A percentile compares a stretch with the other conserved stretches of the same genome.
Evolutionary conservation across 1,284 basidiomycete genomes (phyloP).

Genomic region (Rhizopogon parksii): DNA sequence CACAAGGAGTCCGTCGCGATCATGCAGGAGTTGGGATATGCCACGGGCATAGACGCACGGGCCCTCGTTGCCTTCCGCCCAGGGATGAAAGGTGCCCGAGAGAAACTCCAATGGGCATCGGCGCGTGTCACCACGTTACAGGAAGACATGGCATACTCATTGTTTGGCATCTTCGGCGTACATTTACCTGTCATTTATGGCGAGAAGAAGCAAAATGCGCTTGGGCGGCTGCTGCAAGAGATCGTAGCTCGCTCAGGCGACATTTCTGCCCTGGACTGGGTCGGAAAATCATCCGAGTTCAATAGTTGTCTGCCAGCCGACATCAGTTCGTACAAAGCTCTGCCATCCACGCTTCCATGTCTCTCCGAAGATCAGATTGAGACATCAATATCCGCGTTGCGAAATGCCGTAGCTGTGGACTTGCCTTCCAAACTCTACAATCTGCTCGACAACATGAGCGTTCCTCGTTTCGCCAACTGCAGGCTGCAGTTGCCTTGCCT

Average conservation of each 20-base stretch:
- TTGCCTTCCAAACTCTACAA: no score
- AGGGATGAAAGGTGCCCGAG: background rate
- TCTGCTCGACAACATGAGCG: no score
- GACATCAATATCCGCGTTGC: no score
- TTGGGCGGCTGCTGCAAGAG: background rate
- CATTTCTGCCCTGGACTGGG: constrained; percentile 1
- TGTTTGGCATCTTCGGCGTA: constrained; percentile 5
- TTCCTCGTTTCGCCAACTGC: no score
- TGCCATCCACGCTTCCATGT: no score
- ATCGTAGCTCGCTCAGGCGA: background rate
- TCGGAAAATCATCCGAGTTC: background rate
- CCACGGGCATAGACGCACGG: background rate
- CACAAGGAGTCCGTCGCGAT: constrained; percentile 15
- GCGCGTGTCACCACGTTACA: background rate
- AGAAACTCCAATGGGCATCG: background rate
- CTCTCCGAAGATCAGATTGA: no score
- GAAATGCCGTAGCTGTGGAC: no score
- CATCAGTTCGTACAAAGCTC: no score
- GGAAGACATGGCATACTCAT: constrained; percentile 7
- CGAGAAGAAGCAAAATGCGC: constrained; percentile 1
- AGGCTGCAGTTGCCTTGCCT: background rate
- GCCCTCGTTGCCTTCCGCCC: background rate
- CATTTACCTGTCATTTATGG: constrained; percentile 1
- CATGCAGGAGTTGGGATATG: background rate
- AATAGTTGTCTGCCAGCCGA: background rate